These are phyloP conservation scores for Suillus placidus DNA, from an alignment of 768 basidiomycete species.

Conservation along the genomic window DNA sequence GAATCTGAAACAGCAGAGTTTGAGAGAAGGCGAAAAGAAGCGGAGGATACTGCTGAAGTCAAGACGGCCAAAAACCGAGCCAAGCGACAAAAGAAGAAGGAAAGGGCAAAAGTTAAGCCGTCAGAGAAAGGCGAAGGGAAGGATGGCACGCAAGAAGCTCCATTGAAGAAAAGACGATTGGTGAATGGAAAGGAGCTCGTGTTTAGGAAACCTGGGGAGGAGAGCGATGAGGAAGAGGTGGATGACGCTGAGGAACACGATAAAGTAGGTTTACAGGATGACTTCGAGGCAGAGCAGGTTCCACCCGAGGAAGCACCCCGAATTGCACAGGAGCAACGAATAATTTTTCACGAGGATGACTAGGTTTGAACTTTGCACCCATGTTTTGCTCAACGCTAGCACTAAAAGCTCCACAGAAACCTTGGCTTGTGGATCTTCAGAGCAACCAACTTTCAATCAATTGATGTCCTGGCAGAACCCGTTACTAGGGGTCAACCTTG, in stretches of 20 bases:
- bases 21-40: conserved; percentile 68
- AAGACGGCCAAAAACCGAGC: conserved; percentile 97
- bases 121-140: conserved; percentile 29
- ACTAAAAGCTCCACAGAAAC: background rate
- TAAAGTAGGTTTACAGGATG: conserved; percentile 8
- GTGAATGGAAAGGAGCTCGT: conserved; percentile 76
- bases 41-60: conserved; percentile 72
- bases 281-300: background rate
- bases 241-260: conserved; percentile 8
- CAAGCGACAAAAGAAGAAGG: conserved; percentile 93
- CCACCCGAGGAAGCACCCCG: conserved; percentile 17
- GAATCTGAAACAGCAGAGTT: conserved; percentile 75
- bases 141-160: conserved; percentile 37
- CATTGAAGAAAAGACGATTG: conserved; percentile 79
- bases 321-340: conserved; percentile 40
- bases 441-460: background rate
- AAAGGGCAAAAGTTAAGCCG: conserved; percentile 53
- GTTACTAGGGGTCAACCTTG: background rate
- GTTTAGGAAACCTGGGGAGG: conserved; percentile 57
- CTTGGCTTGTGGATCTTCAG: background rate
- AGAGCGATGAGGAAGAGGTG: conserved; percentile 41
- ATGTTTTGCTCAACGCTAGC: background rate
- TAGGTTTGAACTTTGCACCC: conserved; percentile 19
- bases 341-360: conserved; percentile 56
- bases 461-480: background rate